These are phyloP conservation scores for Nicotiana noctiflora DNA, from an alignment of 257 asterid genomes.

Conservation along the genomic window DNA sequence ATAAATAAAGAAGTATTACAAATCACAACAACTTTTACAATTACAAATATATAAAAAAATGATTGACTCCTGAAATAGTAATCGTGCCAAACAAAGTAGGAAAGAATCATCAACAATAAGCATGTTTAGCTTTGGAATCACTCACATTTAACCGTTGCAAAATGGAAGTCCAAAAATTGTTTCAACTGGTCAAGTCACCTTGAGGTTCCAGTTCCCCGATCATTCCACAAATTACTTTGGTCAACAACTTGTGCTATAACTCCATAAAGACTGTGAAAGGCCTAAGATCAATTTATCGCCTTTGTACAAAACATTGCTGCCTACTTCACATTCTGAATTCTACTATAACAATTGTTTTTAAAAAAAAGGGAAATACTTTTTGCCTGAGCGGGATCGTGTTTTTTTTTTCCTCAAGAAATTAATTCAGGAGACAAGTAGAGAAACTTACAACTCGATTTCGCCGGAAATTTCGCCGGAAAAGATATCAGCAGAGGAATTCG, in stretches of 20 bases:
- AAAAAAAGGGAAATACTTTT: no score
- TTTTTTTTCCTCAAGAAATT: no score
- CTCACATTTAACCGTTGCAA: neutral
- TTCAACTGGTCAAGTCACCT: neutral
- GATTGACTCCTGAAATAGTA: neutral
- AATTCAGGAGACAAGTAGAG: no score
- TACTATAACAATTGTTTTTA: no score
- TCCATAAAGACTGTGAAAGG: neutral
- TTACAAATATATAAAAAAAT: neutral
- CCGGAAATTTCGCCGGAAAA: no score
- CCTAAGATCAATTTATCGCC: neutral
- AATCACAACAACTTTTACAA: neutral
- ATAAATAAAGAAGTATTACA: neutral
- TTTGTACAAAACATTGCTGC: no score
- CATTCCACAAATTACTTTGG: neutral
- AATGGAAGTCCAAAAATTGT: neutral
- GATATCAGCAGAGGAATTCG: no score
- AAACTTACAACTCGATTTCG: no score
- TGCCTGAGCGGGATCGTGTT: no score
- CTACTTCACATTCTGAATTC: no score
- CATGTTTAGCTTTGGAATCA: neutral
- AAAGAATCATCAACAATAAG: neutral
- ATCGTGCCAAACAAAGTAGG: neutral
- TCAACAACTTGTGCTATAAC: neutral
- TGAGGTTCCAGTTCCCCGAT: neutral